These are phyloP conservation scores for Pythium biforme DNA, from an alignment of 352 stramenopile genomes.

Conservation along the genomic window DNA sequence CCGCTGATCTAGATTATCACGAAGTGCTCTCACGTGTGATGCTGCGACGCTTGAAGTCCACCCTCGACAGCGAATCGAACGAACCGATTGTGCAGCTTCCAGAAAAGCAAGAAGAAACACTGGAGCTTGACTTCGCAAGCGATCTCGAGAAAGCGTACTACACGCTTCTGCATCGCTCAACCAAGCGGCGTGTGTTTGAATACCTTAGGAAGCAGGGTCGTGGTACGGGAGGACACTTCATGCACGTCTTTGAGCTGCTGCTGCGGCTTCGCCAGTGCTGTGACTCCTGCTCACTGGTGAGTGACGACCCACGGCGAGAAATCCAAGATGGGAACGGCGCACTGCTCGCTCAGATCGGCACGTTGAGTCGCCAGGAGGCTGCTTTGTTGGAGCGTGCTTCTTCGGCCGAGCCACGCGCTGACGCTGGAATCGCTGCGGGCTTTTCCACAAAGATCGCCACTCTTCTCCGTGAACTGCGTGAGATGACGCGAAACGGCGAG, in stretches of 20 bases:
- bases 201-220: slow-evolving; percentile 45
- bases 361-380: slow-evolving; percentile 16
- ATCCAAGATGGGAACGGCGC: slow-evolving; percentile 32
- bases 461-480: slow-evolving; percentile 51
- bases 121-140: slow-evolving; percentile 56
- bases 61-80: slow-evolving; percentile 42
- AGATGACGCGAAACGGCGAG: slow-evolving; percentile 45
- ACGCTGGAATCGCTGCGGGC: background rate
- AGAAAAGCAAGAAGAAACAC: slow-evolving; percentile 54
- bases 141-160: slow-evolving; percentile 80
- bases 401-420: background rate
- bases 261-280: slow-evolving; percentile 86
- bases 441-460: slow-evolving; percentile 63
- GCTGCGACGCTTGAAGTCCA: slow-evolving; percentile 84
- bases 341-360: slow-evolving; percentile 27
- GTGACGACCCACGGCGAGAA: slow-evolving; percentile 42
- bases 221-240: slow-evolving; percentile 56
- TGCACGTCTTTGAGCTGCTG: slow-evolving; percentile 90
- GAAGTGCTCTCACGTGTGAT: slow-evolving; percentile 77
- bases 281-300: slow-evolving; percentile 64
- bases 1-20: slow-evolving; percentile 60
- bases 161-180: slow-evolving; percentile 77
- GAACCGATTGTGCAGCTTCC: slow-evolving; percentile 62
- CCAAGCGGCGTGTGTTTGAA: slow-evolving; percentile 73
- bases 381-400: slow-evolving; percentile 36